A percentile compares a stretch with the other conserved stretches of the same genome.
Evolutionary conservation across 2,329 filamentous ascomycete genomes (phyloP).

Genomic region (Penicillium sp.): DNA sequence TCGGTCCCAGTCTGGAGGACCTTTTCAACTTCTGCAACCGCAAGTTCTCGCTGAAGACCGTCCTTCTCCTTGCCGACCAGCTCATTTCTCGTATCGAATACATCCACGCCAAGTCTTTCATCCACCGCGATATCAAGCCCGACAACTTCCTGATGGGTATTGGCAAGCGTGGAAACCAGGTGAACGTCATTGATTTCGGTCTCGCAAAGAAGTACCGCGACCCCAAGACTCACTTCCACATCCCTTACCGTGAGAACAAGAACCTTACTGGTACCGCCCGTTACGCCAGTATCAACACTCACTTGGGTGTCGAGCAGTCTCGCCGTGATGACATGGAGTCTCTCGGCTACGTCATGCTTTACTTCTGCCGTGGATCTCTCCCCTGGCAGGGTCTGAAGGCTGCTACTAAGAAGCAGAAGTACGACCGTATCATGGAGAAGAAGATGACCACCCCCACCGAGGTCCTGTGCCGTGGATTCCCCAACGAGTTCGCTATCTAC

Average conservation of each 20-base stretch:
- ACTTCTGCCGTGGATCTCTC: conserved; percentile 98
- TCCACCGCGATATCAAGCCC: conserved; percentile 99
- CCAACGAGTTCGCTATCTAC: conserved; percentile 99
- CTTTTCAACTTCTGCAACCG: conserved; percentile 99
- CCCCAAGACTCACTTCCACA: conserved; percentile 99
- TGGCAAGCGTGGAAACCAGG: conserved; percentile 97
- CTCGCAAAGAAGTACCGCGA: conserved; percentile 99
- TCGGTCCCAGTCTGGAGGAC: conserved; percentile 93
- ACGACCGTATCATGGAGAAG: conserved; percentile 99
- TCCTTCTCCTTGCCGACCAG: conserved; percentile 93
- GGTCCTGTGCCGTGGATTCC: conserved; percentile 97
- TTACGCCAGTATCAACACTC: conserved; percentile 98
- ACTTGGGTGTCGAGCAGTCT: conserved; percentile 97
- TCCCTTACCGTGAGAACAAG: conserved; percentile 99
- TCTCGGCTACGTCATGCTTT: conserved; percentile 98
- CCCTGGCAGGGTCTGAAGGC: conserved; percentile 99
- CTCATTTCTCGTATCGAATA: conserved; percentile 99
- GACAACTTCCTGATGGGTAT: conserved; percentile 99
- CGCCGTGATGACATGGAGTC: conserved; percentile 99
- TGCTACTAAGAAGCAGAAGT: conserved; percentile 99
- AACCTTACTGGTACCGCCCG: conserved; percentile 98
- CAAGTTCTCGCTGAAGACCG: conserved; percentile 98
- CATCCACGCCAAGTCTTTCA: conserved; percentile 99
- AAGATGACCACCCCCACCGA: conserved; percentile 99
- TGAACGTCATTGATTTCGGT: conserved; percentile 99